Percentiles rank a stretch among this genome's conserved stretches.
phyloP scores from a whole-genome alignment of 768 basidiomycete genomes.

The Leccinum longicurvipes region DNA sequence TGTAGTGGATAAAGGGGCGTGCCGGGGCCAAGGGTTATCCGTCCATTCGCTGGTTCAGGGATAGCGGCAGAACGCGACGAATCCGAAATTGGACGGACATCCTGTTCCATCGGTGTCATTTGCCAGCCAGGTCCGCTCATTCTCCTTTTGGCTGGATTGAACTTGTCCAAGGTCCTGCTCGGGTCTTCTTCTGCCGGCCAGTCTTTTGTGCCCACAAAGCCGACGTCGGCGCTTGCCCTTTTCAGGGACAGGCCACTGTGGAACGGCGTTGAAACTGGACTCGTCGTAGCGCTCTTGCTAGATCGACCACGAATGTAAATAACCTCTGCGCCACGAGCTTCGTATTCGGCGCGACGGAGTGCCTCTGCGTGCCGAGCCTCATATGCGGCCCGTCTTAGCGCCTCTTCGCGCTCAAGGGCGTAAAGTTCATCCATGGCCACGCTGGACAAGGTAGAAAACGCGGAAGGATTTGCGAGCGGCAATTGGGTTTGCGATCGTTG shows the following conservation, averaged over 20 bases:
- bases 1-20: conserved; percentile 41
- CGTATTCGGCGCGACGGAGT: conserved; percentile 61
- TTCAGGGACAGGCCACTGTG: conserved; percentile 24
- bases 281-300: conserved; percentile 67
- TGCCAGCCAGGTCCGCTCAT: conserved; percentile 58
- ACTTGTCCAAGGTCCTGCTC: conserved; percentile 24
- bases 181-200: conserved; percentile 28
- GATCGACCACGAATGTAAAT: conserved; percentile 36
- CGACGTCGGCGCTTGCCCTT: conserved; percentile 34
- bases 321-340: conserved; percentile 47
- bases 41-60: conserved; percentile 16
- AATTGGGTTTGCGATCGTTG: conserved; percentile 28
- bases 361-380: conserved; percentile 73
- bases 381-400: conserved; percentile 80
- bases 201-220: conserved; percentile 42
- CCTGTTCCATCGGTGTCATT: conserved; percentile 41
- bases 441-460: conserved; percentile 67
- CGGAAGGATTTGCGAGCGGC: conserved; percentile 36
- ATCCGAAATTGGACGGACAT: conserved; percentile 23
- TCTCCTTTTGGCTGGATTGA: conserved; percentile 38
- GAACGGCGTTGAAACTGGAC: conserved; percentile 51
- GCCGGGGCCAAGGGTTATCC: conserved; percentile 20
- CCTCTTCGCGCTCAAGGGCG: conserved; percentile 84
- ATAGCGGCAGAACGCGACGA: conserved; percentile 15
- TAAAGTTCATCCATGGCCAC: conserved; percentile 88